A percentile compares a stretch with the other conserved stretches of the same genome.
Conservation (phyloP, 1,139 yeast species). For the Zygosaccharomyces pseudobailii region DNA sequence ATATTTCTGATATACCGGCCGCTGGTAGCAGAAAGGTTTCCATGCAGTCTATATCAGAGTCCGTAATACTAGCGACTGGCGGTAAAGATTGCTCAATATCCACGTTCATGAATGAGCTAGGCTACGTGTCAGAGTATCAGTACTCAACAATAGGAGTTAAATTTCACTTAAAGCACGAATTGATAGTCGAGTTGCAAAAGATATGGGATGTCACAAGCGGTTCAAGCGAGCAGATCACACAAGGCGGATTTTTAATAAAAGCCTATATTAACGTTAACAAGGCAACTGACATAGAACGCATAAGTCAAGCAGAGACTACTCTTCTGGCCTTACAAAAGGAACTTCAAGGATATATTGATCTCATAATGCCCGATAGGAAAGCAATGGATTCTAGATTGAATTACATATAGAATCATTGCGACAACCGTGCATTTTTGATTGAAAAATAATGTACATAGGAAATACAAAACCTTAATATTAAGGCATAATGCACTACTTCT, state of each 20-base stretch:
- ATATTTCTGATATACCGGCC: constrained; percentile 75
- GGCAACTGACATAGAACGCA: constrained; percentile 70
- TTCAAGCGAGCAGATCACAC: constrained; percentile 30
- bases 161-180: constrained; percentile 65
- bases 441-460: constrained; percentile 10
- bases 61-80: constrained; percentile 43
- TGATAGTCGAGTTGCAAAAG: constrained; percentile 46
- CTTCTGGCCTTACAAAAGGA: constrained; percentile 59
- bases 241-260: constrained; percentile 44
- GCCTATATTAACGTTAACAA: constrained; percentile 65
- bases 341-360: constrained; percentile 59
- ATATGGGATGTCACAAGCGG: constrained; percentile 23
- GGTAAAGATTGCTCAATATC: constrained; percentile 35
- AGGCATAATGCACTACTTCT: constrained; percentile 26
- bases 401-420: constrained; percentile 6
- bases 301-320: constrained; percentile 61
- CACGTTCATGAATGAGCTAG: constrained; percentile 56
- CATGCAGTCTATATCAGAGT: constrained; percentile 66
- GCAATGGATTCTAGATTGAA: constrained; percentile 68
- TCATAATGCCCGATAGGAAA: constrained; percentile 72
- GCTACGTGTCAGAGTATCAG: constrained; percentile 63
- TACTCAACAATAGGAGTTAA: constrained; percentile 35
- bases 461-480: not conserved
- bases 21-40: constrained; percentile 65
- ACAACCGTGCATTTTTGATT: constrained; percentile 2